Evolutionary conservation across 2,329 filamentous ascomycete species (phyloP), one percentile per base, ranked within the genome.

Genomic region (Penicillium verrucosum): DNA sequence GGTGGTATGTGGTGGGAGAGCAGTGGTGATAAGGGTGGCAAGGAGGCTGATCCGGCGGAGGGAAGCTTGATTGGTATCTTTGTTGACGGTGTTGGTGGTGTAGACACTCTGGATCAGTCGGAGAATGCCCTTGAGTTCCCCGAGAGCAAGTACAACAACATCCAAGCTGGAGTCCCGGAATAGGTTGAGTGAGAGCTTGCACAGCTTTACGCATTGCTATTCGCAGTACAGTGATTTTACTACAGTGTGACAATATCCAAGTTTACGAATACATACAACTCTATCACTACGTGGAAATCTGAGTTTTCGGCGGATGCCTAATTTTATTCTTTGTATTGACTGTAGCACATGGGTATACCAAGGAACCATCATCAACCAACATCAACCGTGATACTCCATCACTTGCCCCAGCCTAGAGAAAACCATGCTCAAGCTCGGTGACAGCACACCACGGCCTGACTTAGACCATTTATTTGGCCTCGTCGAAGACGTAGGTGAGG

Each of bases 1-100:
- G 92, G 92, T n/a, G 90, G 83, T 21, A 97, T 97, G 92, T 97
- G 92, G 91, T 94, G 90, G 90, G 92, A 97, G 78, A 89, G 85
- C 66, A 93, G 88, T 66, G 88, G 85, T 4, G 93, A 97, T 71
- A 87, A 86, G 68, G 74, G 79, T 8, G 86, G 85, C 0, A 76
- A 73, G 40, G 56, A 57, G 23, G 74, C 69, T 6, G 66, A 68
- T 45, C 67, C 70, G 46, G 63, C 64, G 7, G 69, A 74, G 29
- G 78, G 81, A 0, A 93, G 89, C 63, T 70, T 97, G 69, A 92
- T 92, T 50, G 79, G 75, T 4, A 86, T 82, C 9, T 77, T 77
- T 59, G 68, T 75, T 11, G 72, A 76, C 23, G 66, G 68, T 8
- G 62, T 74, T 42, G 69, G 71, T n/a, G 73, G 70, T 5, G 54